These are phyloP conservation scores for Arthrobotrys iridis DNA, from an alignment of 2,329 filamentous ascomycete species.

Conservation along the genomic window DNA sequence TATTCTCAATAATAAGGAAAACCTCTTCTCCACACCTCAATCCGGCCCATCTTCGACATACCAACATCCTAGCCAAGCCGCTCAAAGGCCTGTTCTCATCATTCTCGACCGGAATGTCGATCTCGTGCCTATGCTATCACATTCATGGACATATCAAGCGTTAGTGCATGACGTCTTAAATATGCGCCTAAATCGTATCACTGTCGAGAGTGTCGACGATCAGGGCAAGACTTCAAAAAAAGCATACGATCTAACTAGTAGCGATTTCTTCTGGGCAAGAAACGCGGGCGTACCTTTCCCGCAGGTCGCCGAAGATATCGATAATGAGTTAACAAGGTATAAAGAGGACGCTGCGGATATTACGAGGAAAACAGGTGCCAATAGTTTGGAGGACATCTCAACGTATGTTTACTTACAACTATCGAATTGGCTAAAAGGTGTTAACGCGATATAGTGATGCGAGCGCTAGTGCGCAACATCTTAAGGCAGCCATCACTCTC, in stretches of 20 bases:
- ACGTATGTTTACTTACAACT: conserved; percentile 38
- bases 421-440: conserved; percentile 26
- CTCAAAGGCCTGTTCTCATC: conserved; percentile 85
- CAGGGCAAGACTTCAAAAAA: conserved; percentile 80
- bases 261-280: conserved; percentile 95
- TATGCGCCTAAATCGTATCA: conserved; percentile 91
- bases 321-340: conserved; percentile 90
- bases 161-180: conserved; percentile 73
- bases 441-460: conserved; percentile 72
- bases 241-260: conserved; percentile 86
- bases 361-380: conserved; percentile 92
- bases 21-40: conserved; percentile 75
- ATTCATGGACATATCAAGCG: conserved; percentile 77
- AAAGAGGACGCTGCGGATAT: conserved; percentile 95
- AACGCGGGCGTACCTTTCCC: conserved; percentile 92
- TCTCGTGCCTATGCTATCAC: conserved; percentile 96
- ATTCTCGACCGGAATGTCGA: conserved; percentile 96
- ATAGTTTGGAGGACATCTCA: conserved; percentile 86
- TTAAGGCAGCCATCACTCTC: conserved; percentile 93
- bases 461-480: conserved; percentile 86
- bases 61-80: conserved; percentile 70
- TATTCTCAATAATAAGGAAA: conserved; percentile 93
- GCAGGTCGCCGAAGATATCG: conserved; percentile 95
- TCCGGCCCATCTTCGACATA: conserved; percentile 62
- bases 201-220: conserved; percentile 83